Percentiles rank a stretch among this genome's conserved stretches.
phyloP scores from a whole-genome alignment of 2,329 filamentous ascomycete genomes.

The Plectosphaerella plurivora region DNA sequence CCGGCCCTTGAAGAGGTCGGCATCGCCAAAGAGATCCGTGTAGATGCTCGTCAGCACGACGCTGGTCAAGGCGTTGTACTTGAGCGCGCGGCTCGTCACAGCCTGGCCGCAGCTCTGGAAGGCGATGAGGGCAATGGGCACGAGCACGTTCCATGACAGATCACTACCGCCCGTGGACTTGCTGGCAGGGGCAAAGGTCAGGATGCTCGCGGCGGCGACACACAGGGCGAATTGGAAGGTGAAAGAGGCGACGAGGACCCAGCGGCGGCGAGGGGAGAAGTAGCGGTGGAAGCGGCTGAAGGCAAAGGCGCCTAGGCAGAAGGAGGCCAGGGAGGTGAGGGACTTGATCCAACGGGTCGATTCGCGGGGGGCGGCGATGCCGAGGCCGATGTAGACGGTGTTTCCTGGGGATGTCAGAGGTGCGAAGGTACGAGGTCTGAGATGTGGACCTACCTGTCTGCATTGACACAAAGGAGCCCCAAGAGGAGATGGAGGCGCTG shows the following conservation, averaged over 20 bases:
- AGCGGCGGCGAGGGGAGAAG: constrained; percentile 57
- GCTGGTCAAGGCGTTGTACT: constrained; percentile 67
- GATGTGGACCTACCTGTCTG: constrained; percentile 77
- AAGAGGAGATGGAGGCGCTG: constrained; percentile 70
- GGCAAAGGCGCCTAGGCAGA: constrained; percentile 67
- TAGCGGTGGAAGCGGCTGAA: constrained; percentile 65
- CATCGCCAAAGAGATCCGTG: constrained; percentile 72
- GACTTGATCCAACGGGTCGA: constrained; percentile 67
- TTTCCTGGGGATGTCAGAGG: constrained; percentile 52
- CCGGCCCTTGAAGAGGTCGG: constrained; percentile 35
- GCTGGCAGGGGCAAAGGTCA: constrained; percentile 33
- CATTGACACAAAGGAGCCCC: constrained; percentile 80
- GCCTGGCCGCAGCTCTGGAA: constrained; percentile 78
- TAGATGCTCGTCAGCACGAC: constrained; percentile 80
- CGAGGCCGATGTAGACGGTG: constrained; percentile 74
- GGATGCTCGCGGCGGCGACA: constrained; percentile 38
- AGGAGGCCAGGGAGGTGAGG: constrained; percentile 62
- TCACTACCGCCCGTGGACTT: constrained; percentile 32
- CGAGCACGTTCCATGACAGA: constrained; percentile 54
- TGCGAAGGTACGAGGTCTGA: no score
- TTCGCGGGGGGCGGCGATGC: constrained; percentile 54
- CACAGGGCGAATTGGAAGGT: constrained; percentile 45
- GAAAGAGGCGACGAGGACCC: constrained; percentile 61
- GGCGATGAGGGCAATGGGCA: constrained; percentile 65
- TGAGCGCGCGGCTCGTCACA: constrained; percentile 65